Evolutionary conservation across 2,329 filamentous ascomycete species (phyloP).

Genomic region (Ramichloridium luteum): DNA sequence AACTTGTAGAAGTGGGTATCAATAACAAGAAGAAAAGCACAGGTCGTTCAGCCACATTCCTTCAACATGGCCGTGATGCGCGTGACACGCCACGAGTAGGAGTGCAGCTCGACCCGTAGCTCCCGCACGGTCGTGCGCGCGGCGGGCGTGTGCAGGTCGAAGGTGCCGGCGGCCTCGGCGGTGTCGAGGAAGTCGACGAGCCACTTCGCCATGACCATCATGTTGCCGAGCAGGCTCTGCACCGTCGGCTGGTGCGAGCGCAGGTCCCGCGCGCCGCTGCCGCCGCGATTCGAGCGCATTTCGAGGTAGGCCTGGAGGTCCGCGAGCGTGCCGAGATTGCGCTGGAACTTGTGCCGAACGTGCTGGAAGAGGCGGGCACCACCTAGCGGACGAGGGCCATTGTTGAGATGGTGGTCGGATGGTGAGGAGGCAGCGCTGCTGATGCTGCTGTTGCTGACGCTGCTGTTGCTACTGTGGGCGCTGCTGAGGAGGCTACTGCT

Average conservation of each 20-base stretch:
- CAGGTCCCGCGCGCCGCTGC: not conserved
- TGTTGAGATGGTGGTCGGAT: not conserved
- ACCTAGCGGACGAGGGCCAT: not conserved
- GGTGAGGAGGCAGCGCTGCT: not conserved
- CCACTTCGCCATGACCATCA: slow-evolving; percentile 9
- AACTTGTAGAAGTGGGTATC: no score
- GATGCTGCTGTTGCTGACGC: not conserved
- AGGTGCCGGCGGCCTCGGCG: slow-evolving; percentile 4
- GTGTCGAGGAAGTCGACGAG: slow-evolving; percentile 2
- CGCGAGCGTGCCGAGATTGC: not conserved
- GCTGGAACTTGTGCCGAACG: slow-evolving; percentile 1
- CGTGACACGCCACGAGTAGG: slow-evolving; percentile 12
- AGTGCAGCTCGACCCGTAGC: slow-evolving; percentile 11
- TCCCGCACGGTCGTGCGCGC: slow-evolving; percentile 2
- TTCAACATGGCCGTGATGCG: slow-evolving; percentile 5
- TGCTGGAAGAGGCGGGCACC: not conserved
- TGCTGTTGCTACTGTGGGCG: not conserved
- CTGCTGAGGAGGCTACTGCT: not conserved
- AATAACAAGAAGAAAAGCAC: no score
- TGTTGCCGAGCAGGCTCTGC: slow-evolving; percentile 7
- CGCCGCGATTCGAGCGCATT: not conserved
- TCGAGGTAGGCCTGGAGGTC: not conserved
- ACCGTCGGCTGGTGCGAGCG: not conserved
- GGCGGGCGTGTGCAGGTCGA: not conserved
- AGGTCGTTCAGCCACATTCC: no score